Evolutionary conservation across 257 asterid genomes (phyloP).

Genomic region (Leonotis leonurus): DNA sequence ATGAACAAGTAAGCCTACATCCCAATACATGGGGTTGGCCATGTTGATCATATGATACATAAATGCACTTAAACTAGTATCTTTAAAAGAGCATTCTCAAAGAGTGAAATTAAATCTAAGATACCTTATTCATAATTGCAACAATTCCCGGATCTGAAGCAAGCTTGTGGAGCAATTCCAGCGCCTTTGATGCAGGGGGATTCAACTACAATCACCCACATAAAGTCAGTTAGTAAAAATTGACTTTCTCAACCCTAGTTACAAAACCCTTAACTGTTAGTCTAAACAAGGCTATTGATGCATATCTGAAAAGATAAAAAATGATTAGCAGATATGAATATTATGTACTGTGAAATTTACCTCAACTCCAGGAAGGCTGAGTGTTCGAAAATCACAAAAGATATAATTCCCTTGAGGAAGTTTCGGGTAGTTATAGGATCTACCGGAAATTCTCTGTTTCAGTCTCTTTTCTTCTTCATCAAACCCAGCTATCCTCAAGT

Average conservation of each 20-base stretch:
- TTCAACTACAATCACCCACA: slow-evolving; percentile 47
- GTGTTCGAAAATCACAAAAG: slow-evolving; percentile 76
- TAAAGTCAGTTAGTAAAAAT: slow-evolving; percentile 5
- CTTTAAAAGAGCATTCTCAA: neutral
- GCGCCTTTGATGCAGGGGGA: slow-evolving; percentile 81
- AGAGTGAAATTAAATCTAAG: neutral
- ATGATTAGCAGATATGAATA: neutral
- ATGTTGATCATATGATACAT: neutral
- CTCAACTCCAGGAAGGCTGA: slow-evolving; percentile 76
- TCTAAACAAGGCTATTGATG: neutral
- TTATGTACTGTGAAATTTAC: slow-evolving; percentile 22
- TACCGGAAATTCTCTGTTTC: slow-evolving; percentile 42
- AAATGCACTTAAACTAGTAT: neutral
- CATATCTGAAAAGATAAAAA: neutral
- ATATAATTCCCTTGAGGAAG: slow-evolving; percentile 77
- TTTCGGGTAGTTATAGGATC: slow-evolving; percentile 28
- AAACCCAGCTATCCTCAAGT: slow-evolving; percentile 82
- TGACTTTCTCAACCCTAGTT: neutral
- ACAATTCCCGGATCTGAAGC: slow-evolving; percentile 96
- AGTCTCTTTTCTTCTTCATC: slow-evolving; percentile 79
- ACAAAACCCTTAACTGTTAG: neutral
- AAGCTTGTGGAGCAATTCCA: slow-evolving; percentile 80
- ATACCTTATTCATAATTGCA: slow-evolving; percentile 92
- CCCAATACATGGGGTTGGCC: neutral
- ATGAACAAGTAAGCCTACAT: neutral